A percentile compares a stretch with the other conserved stretches of the same genome.
These are phyloP conservation scores for Thalassia testudinum DNA, from an alignment of 116 monocot genomes.

Conservation along the genomic window DNA sequence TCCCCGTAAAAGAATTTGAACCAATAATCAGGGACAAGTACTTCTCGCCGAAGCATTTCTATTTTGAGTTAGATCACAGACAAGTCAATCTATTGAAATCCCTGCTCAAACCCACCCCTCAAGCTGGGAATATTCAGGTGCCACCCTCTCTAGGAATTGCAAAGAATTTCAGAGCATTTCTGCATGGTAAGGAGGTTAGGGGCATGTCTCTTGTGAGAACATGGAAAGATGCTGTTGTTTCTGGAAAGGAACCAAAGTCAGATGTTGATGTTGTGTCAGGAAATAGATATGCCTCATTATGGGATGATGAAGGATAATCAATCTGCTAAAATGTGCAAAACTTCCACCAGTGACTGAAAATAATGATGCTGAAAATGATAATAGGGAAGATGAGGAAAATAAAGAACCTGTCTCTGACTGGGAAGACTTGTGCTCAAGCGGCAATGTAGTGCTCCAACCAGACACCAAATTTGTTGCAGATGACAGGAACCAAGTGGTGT, in stretches of 20 bases:
- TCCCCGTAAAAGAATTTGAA: slow-evolving; percentile 32
- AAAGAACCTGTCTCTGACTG: not conserved
- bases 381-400: not conserved
- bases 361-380: not conserved
- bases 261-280: not conserved
- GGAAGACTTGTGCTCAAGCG: not conserved
- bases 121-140: not conserved
- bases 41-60: slow-evolving; percentile 23
- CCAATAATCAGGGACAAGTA: slow-evolving; percentile 49
- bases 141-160: not conserved
- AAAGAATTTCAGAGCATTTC: not conserved
- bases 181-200: not conserved
- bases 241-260: not conserved
- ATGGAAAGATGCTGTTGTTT: not conserved
- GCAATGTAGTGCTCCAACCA: not conserved
- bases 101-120: slow-evolving; percentile 28
- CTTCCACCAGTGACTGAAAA: not conserved
- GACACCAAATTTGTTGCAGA: not conserved
- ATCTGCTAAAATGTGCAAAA: not conserved
- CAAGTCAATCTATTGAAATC: slow-evolving; percentile 34
- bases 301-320: not conserved
- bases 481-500: too few species aligned
- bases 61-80: slow-evolving; percentile 74
- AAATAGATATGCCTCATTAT: not conserved
- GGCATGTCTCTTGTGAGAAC: not conserved